Percentiles rank a stretch among this genome's conserved stretches.
These are phyloP conservation scores for Leucogyrophana mollusca DNA, from an alignment of 768 basidiomycete species.

Conservation along the genomic window DNA sequence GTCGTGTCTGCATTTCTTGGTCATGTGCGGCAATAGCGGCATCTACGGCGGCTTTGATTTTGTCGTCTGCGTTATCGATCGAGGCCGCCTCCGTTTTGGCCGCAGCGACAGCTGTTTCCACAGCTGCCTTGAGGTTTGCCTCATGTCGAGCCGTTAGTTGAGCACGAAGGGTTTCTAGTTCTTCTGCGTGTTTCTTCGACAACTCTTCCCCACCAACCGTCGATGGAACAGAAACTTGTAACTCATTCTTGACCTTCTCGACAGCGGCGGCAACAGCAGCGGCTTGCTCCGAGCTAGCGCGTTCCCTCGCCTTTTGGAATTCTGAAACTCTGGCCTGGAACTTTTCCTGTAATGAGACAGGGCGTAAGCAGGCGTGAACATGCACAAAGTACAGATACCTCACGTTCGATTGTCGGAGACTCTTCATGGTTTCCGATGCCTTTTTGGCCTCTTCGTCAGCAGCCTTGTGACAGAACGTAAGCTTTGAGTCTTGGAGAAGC, in stretches of 20 bases:
- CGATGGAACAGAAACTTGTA: constrained; percentile 22
- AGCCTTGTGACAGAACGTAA: constrained; percentile 25
- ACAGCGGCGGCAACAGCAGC: constrained; percentile 56
- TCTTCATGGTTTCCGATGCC: constrained; percentile 42
- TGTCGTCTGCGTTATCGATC: constrained; percentile 22
- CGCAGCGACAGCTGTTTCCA: constrained; percentile 44
- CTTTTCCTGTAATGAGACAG: constrained; percentile 58
- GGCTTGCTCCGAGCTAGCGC: constrained; percentile 40
- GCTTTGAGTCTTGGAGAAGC: background rate
- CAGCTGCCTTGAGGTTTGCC: constrained; percentile 50
- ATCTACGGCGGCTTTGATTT: constrained; percentile 47
- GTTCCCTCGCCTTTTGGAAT: constrained; percentile 50
- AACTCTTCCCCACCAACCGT: constrained; percentile 37
- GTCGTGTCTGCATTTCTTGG: constrained; percentile 43
- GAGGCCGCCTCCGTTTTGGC: constrained; percentile 34
- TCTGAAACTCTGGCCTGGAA: constrained; percentile 54
- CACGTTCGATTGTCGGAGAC: constrained; percentile 32
- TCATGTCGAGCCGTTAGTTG: constrained; percentile 53
- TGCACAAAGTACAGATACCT: background rate
- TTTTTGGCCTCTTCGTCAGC: constrained; percentile 45
- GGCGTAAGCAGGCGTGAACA: constrained; percentile 27
- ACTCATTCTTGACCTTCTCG: constrained; percentile 51
- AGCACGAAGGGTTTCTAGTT: constrained; percentile 54
- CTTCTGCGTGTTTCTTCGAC: constrained; percentile 54
- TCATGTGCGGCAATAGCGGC: constrained; percentile 50